Percentiles rank a stretch among this genome's conserved stretches.
These are phyloP conservation scores for Cryphonectria carpinicola DNA, from an alignment of 2,329 filamentous ascomycete genomes.

Conservation along the genomic window DNA sequence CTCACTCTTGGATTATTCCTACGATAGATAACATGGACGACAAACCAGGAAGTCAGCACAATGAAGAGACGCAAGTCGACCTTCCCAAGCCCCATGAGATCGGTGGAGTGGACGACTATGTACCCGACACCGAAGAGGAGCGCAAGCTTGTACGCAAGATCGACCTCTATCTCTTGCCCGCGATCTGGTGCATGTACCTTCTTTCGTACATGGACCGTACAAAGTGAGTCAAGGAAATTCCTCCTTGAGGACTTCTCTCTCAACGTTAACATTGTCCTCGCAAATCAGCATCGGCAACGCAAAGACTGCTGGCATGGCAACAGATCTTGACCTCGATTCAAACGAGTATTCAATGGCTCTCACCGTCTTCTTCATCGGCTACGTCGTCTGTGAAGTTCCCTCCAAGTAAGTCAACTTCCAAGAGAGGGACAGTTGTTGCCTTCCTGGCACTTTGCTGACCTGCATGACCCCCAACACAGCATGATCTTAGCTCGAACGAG, in stretches of 20 bases:
- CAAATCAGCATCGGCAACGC: constrained; percentile 41
- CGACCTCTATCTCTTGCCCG: constrained; percentile 45
- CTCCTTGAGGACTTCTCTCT: too few relatives aligned
- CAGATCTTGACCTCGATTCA: constrained; percentile 46
- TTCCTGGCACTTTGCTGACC: background rate
- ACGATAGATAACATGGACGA: constrained; percentile 1
- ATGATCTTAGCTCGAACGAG: constrained; percentile 48
- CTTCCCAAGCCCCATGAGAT: constrained; percentile 11
- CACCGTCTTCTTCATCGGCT: constrained; percentile 45
- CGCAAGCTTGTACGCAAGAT: constrained; percentile 38
- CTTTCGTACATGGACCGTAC: constrained; percentile 49
- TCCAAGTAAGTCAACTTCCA: constrained; percentile 38
- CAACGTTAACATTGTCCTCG: background rate
- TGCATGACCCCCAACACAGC: background rate
- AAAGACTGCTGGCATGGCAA: constrained; percentile 46
- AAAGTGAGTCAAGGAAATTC: constrained; percentile 42
- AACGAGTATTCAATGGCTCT: constrained; percentile 48
- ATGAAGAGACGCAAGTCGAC: constrained; percentile 15
- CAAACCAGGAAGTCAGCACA: constrained; percentile 15
- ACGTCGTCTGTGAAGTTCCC: constrained; percentile 50
- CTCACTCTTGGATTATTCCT: background rate
- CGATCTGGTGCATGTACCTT: constrained; percentile 46
- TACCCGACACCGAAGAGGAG: constrained; percentile 23
- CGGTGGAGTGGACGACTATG: constrained; percentile 9
- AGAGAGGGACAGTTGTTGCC: background rate